Evolutionary conservation across 495 filamentous ascomycete species (phyloP).

Genomic region (Penicillium canescens): DNA sequence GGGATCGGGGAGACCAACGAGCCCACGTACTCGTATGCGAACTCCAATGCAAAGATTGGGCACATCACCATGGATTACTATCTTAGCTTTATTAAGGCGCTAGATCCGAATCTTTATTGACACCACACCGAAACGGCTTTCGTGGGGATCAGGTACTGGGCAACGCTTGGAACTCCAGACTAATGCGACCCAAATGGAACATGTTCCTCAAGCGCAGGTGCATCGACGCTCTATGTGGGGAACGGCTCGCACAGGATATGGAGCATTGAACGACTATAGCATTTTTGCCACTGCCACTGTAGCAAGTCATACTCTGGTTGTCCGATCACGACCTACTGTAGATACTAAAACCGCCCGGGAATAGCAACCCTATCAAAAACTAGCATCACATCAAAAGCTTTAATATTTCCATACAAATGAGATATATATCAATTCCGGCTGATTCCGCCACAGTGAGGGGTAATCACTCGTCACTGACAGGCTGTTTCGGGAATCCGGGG

Average conservation of each 20-base stretch:
- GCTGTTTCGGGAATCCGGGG: conserved; percentile 20
- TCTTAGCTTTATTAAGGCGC: conserved; percentile 60
- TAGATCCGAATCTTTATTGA: conserved; percentile 57
- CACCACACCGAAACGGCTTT: conserved; percentile 43
- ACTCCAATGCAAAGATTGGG: conserved; percentile 45
- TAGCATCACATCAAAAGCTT: no score
- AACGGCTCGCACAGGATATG: conserved; percentile 14
- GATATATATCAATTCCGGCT: conserved; percentile 1
- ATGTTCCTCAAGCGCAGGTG: conserved; percentile 37
- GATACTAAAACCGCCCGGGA: no score
- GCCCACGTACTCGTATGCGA: conserved; percentile 21
- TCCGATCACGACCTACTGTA: no score
- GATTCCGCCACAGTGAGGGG: conserved; percentile 24
- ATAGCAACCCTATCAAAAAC: no score
- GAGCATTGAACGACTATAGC: conserved; percentile 14
- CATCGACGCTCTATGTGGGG: conserved; percentile 49
- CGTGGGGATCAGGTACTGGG: conserved; percentile 28
- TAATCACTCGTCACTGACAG: conserved; percentile 1
- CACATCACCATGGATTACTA: conserved; percentile 63
- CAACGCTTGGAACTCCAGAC: conserved; percentile 48
- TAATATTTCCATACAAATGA: background rate
- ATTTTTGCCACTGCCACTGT: background rate
- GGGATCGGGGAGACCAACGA: conserved; percentile 26
- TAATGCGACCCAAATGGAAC: conserved; percentile 56
- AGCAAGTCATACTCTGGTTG: background rate